Percentiles rank a stretch among this genome's conserved stretches.
These are phyloP conservation scores for Dalbergia oliveri DNA, from an alignment of 306 rosid genomes.

Conservation along the genomic window DNA sequence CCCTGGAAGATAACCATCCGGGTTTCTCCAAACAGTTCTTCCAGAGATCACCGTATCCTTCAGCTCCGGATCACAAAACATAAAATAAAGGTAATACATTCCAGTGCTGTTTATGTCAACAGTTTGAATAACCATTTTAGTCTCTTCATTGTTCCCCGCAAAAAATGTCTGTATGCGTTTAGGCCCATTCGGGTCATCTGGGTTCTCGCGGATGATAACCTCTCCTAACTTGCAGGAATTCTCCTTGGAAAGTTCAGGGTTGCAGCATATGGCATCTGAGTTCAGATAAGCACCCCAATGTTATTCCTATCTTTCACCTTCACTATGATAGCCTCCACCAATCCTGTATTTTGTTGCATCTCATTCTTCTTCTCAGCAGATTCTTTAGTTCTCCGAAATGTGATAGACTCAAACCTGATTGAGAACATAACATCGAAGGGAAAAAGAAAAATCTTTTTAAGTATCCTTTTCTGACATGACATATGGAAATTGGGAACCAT, in stretches of 20 bases:
- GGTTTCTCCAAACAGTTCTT: slow-evolving; percentile 84
- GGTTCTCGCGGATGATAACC: slow-evolving; percentile 69
- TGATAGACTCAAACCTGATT: slow-evolving; percentile 75
- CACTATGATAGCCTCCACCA: slow-evolving; percentile 74
- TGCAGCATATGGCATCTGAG: slow-evolving; percentile 75
- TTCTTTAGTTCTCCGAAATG: slow-evolving; percentile 65
- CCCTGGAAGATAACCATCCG: slow-evolving; percentile 80
- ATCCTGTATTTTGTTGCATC: slow-evolving; percentile 78
- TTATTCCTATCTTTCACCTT: slow-evolving; percentile 67
- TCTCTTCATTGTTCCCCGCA: slow-evolving; percentile 67
- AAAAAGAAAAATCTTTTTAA: no score
- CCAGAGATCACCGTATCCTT: slow-evolving; percentile 66
- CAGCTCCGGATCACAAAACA: slow-evolving; percentile 84
- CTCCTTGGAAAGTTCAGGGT: slow-evolving; percentile 68
- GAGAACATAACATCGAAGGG: slow-evolving; percentile 41
- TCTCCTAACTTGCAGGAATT: slow-evolving; percentile 81
- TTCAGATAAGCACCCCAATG: slow-evolving; percentile 77
- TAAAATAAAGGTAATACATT: slow-evolving; percentile 77
- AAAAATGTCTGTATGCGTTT: slow-evolving; percentile 71
- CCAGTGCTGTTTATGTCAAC: slow-evolving; percentile 72
- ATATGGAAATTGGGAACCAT: slow-evolving; percentile 8
- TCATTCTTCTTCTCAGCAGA: slow-evolving; percentile 62
- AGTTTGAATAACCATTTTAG: slow-evolving; percentile 62
- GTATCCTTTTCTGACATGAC: neutral
- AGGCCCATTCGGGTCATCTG: slow-evolving; percentile 60